These are phyloP conservation scores for Coemansia sp. DNA, from an alignment of 192 early-diverging fungal genomes.

Conservation along the genomic window DNA sequence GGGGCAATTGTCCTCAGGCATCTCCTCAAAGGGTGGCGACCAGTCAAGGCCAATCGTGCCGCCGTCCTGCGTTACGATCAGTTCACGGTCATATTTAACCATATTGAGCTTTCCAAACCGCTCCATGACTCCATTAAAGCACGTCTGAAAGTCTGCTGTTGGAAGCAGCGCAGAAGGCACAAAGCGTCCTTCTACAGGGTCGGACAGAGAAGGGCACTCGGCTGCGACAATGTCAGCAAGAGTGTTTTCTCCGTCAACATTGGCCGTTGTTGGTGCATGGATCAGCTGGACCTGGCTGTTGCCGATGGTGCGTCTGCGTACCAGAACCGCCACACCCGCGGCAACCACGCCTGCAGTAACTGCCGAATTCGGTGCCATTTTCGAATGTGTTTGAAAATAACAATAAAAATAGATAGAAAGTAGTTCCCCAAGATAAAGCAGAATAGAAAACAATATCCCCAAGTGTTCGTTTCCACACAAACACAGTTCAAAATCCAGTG, in stretches of 20 bases:
- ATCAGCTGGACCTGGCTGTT: constrained; percentile 39
- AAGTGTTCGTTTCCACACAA: not conserved
- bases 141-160: constrained; percentile 80
- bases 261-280: constrained; percentile 38
- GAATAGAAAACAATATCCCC: not conserved
- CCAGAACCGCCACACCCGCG: constrained; percentile 19
- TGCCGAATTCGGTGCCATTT: constrained; percentile 33
- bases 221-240: constrained; percentile 28
- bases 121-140: constrained; percentile 52
- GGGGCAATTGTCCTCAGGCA: constrained; percentile 65
- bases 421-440: not conserved
- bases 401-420: not conserved
- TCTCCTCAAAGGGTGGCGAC: constrained; percentile 61
- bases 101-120: constrained; percentile 36
- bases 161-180: constrained; percentile 71
- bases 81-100: constrained; percentile 55
- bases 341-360: constrained; percentile 21
- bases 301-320: constrained; percentile 41
- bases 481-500: too few species aligned
- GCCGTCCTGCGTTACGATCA: constrained; percentile 73
- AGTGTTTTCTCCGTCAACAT: constrained; percentile 14
- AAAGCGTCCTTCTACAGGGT: constrained; percentile 56
- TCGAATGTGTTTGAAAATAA: constrained; percentile 6
- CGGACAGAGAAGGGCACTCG: constrained; percentile 62
- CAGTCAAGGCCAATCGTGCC: constrained; percentile 89